phyloP scores from a whole-genome alignment of 1,284 basidiomycete species.

The Anthracocystis panici-leucophaei region DNA sequence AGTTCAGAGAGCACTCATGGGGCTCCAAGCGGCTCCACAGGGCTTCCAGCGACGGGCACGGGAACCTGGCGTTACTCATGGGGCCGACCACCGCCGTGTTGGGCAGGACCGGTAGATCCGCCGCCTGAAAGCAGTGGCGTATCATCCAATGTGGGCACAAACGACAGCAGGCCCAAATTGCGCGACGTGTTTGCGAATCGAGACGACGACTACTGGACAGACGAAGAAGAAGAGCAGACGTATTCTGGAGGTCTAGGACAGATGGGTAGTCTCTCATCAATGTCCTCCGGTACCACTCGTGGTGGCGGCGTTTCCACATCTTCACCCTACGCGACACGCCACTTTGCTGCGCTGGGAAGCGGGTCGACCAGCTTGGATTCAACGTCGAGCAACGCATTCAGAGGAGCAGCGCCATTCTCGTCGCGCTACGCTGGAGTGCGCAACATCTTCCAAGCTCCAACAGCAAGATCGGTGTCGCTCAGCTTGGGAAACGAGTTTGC shows the following conservation, averaged over 20 bases:
- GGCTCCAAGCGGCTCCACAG: slow-evolving; percentile 11
- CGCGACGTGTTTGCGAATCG: slow-evolving; percentile 63
- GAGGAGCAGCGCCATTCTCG: slow-evolving; percentile 26
- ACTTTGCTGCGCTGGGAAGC: slow-evolving; percentile 27
- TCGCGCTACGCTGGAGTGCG: slow-evolving; percentile 54
- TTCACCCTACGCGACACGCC: slow-evolving; percentile 40
- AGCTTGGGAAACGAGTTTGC: slow-evolving; percentile 56
- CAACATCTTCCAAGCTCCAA: slow-evolving; percentile 44
- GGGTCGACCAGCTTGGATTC: slow-evolving; percentile 6
- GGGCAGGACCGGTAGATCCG: slow-evolving; percentile 61
- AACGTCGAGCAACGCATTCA: slow-evolving; percentile 11
- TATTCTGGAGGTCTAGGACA: slow-evolving; percentile 62
- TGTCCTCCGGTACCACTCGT: slow-evolving; percentile 8
- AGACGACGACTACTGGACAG: slow-evolving; percentile 60
- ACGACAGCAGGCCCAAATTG: slow-evolving; percentile 29
- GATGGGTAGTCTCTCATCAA: slow-evolving; percentile 43
- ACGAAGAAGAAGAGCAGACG: slow-evolving; percentile 60
- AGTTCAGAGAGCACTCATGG: background rate
- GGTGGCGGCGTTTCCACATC: slow-evolving; percentile 1
- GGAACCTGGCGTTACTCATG: slow-evolving; percentile 61
- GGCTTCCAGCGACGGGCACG: slow-evolving; percentile 38
- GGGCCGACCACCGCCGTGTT: slow-evolving; percentile 64
- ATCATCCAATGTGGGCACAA: background rate
- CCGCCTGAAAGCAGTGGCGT: slow-evolving; percentile 13
- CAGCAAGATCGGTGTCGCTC: slow-evolving; percentile 21